Evolutionary conservation across 495 filamentous ascomycete genomes (phyloP).

Genomic region (Aspergillus biplanus): DNA sequence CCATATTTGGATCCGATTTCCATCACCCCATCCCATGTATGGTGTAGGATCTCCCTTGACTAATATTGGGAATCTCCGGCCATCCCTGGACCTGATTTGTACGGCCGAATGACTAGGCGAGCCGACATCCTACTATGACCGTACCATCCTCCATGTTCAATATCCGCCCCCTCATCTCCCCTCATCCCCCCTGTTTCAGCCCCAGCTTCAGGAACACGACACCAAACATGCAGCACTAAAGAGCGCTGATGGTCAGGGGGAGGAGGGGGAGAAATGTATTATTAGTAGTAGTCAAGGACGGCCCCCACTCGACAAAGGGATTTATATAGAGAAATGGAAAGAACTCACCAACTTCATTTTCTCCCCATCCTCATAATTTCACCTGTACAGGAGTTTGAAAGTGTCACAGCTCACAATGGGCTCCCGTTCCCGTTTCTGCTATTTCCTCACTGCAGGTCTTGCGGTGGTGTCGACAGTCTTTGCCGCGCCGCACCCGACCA

Average conservation of each 20-base stretch:
- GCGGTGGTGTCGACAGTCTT: neutral
- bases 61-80: no score
- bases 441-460: neutral
- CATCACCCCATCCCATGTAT: no score
- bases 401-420: neutral
- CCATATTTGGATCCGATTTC: no score
- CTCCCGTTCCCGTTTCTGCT: neutral
- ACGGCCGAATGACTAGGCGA: no score
- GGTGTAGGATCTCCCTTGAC: no score
- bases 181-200: neutral
- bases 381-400: neutral
- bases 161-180: neutral
- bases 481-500: neutral
- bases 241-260: neutral
- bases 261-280: neutral
- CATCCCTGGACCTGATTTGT: no score
- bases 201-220: neutral
- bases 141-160: neutral
- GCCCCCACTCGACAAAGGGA: neutral
- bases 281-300: no score
- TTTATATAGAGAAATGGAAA: neutral
- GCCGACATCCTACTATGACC: neutral
- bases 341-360: neutral
- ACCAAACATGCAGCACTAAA: neutral
- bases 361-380: neutral